phyloP scores from a whole-genome alignment of 1,284 basidiomycete genomes.

The Tilletiopsis washingtonensis region DNA sequence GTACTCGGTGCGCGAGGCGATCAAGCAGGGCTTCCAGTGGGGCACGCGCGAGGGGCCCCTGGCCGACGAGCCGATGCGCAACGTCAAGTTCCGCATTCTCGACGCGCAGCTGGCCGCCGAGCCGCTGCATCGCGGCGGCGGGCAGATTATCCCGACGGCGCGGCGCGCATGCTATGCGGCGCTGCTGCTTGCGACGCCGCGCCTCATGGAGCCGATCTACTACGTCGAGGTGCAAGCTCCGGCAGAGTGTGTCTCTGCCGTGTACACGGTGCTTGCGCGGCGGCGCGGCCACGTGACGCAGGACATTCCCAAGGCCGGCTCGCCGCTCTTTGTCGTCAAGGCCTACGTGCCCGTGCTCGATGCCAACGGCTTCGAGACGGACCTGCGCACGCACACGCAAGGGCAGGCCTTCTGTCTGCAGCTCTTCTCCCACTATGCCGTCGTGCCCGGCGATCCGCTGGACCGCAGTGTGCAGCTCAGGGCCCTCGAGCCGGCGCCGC shows the following conservation, averaged over 20 bases:
- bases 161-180: slow-evolving; percentile 98
- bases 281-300: slow-evolving; percentile 95
- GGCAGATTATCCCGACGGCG: slow-evolving; percentile 96
- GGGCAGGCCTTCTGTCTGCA: slow-evolving; percentile 96
- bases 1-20: slow-evolving; percentile 79
- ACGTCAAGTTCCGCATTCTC: slow-evolving; percentile 92
- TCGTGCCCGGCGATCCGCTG: slow-evolving; percentile 94
- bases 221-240: slow-evolving; percentile 97
- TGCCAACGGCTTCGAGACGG: slow-evolving; percentile 97
- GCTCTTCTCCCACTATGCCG: slow-evolving; percentile 95
- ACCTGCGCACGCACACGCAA: slow-evolving; percentile 90
- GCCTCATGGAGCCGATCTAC: slow-evolving; percentile 82
- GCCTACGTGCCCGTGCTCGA: slow-evolving; percentile 97
- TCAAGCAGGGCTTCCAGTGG: slow-evolving; percentile 99
- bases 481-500: slow-evolving; percentile 91
- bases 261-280: slow-evolving; percentile 92
- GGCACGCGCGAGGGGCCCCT: slow-evolving; percentile 91
- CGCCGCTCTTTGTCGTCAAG: slow-evolving; percentile 92
- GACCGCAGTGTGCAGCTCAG: slow-evolving; percentile 90
- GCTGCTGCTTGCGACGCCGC: slow-evolving; percentile 66
- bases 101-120: slow-evolving; percentile 86
- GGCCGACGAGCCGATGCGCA: slow-evolving; percentile 97
- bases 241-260: slow-evolving; percentile 93
- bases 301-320: slow-evolving; percentile 93
- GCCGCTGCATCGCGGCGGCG: slow-evolving; percentile 93